A percentile compares a stretch with the other conserved stretches of the same genome.
Conservation (phyloP, 805 yeast genomes). For the Saccharomycopsis oosterbeekiorum region DNA sequence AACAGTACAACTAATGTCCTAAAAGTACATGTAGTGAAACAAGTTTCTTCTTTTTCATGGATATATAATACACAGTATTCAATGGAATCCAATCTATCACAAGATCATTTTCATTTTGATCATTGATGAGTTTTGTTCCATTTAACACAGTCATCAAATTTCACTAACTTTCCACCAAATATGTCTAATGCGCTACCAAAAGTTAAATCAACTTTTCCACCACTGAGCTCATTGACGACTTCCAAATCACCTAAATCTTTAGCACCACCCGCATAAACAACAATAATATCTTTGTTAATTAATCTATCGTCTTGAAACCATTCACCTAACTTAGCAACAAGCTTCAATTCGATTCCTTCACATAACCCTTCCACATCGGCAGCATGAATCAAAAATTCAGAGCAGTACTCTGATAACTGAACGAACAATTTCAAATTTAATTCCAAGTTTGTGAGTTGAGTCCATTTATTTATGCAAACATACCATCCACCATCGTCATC, state of each 20-base stretch:
- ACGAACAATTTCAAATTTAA: conserved; percentile 45
- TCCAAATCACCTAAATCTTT: conserved; percentile 58
- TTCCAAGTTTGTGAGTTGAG: conserved; percentile 62
- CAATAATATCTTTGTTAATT: conserved; percentile 41
- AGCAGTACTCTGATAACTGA: conserved; percentile 53
- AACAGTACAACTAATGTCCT: background rate
- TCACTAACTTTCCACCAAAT: conserved; percentile 82
- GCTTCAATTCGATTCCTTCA: conserved; percentile 76
- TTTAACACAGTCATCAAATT: conserved; percentile 58
- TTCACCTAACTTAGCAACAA: conserved; percentile 61
- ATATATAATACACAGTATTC: background rate
- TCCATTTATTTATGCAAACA: conserved; percentile 99
- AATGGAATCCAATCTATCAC: background rate
- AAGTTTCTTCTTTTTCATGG: background rate
- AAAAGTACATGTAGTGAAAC: background rate
- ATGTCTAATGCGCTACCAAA: conserved; percentile 90
- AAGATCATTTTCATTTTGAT: background rate
- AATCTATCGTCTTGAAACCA: conserved; percentile 42
- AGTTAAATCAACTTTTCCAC: conserved; percentile 82
- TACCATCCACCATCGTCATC: conserved; percentile 45
- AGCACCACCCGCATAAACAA: conserved; percentile 98
- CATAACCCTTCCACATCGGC: conserved; percentile 98
- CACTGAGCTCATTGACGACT: conserved; percentile 56
- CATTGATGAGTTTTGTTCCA: conserved; percentile 45
- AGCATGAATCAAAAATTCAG: conserved; percentile 89